Evolutionary conservation across 768 basidiomycete species (phyloP), one percentile per base, ranked within the genome.

Genomic region (Baorangia bicolor): DNA sequence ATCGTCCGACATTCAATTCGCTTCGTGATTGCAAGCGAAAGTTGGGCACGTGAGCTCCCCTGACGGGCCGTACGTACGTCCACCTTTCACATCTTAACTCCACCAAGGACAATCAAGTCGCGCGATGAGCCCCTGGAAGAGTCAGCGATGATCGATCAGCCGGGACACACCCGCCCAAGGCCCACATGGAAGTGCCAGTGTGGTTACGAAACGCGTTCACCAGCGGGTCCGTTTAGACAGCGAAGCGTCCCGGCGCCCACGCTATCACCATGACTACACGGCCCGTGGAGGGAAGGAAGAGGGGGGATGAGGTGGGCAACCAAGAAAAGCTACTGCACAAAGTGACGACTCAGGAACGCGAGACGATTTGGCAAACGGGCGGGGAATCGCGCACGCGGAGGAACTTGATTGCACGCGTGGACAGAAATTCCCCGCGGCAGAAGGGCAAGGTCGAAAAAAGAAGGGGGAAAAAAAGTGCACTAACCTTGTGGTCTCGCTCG

Each of bases 241-340:
- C 40, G 31, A 51, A 49, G 28, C 20, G 16, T 20, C 34, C 41
- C 28, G 11, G 18, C 12, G 30, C 20, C 46, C 50, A 31, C 35
- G 16, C 16, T 9, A 50, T 59, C 40, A 20, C 48, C 43, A 45
- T 54, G 48, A 8, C 34, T 40, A 59, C 51, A 21, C 35, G 33
- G 39, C 41, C 39, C 49, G 21, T 30, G 42, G 41, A 21, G 14
- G 12, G 2, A 18, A 34, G 35, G 35, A 35, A 8, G 16, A 35
- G 9, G 33, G 18, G 18, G 6, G 5, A 4, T 12, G 14, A 33
- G 10, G 28, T 21, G 30, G 12, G 3, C 27, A 14, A 27, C 30
- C 28, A 30, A 25, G 39, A 7, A 28, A 12, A 18, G 18, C 10
- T 18, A 11, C 30, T 18, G 14, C n/a, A 20, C 43, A 41, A 39